Base-by-base conservation (phyloP, 106 monocot species). In the Cymbidium sinense region DNA sequence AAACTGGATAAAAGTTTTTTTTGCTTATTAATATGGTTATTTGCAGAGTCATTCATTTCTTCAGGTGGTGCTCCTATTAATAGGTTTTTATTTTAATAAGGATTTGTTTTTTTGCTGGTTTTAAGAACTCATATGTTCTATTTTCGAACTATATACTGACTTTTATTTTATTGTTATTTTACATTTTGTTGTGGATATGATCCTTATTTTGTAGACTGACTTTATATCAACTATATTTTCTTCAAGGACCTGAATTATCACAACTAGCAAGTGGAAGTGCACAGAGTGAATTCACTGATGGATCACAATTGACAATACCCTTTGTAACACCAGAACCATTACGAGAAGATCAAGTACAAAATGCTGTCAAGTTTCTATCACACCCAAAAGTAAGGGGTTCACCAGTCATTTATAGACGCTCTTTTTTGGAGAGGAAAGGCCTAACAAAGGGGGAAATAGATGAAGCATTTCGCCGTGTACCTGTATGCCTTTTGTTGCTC, bases 381-480 rank as follows among this genome's bases (percentile, higher is more conserved):
- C 94, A 99, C 83, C 99, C 95, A 27, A 95, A 82, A 88, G 99
- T 99, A 25, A 95, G 83, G 76, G 86, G 90, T 41, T 99, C 99
- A 55, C 89, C 99, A 7, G 83, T 99, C 2, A 80, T 92, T 54
- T 89, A 91, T 41, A 84, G 99, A 35, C 99, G 92, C 50, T 90
- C 99, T 75, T 99, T 99, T 79, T 87, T 99, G 21, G 99, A 99
- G 80, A 90, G 86, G 84, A 99, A 99, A 84, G 95, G 92, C 43
- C 86, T 99, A 7, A 91, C 99, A 35, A 92, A 84, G 77, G 95
- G 95, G 77, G 99, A 99, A 87, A 95, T 99, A 75, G 95, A 99
- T 86, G 99, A 99, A 86, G 99, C 99, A 72, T 99, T 99, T 67
- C 99, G 86, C 37, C 95, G 90, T 81, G 95, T 99, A 10, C 95